A percentile compares a stretch with the other conserved stretches of the same genome.
These are phyloP conservation scores for Neonectria sp. DNA, from an alignment of 2,329 filamentous ascomycete genomes.

Conservation along the genomic window DNA sequence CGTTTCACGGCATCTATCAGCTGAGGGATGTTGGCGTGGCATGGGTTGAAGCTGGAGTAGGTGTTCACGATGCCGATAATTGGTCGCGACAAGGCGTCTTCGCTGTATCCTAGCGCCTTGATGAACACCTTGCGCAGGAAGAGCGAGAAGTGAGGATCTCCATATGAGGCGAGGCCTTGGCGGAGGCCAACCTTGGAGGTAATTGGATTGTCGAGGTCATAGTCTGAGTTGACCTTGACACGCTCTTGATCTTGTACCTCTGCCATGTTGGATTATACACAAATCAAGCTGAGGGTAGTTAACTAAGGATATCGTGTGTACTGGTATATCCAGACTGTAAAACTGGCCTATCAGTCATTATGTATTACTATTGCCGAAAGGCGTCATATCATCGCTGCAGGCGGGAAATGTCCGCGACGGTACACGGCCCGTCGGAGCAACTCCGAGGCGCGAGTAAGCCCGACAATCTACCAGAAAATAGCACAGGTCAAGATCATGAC, in stretches of 20 bases:
- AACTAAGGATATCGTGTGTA: neutral
- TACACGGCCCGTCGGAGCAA: constrained; percentile 37
- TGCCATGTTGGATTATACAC: constrained; percentile 30
- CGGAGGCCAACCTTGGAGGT: constrained; percentile 68
- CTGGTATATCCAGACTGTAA: neutral
- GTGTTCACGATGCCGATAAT: constrained; percentile 85
- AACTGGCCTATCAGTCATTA: constrained; percentile 41
- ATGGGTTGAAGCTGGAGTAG: constrained; percentile 80
- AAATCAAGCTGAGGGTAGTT: neutral
- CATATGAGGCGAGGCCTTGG: constrained; percentile 77
- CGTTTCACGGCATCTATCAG: constrained; percentile 80
- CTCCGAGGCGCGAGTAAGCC: neutral
- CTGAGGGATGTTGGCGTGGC: constrained; percentile 80
- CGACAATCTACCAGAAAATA: neutral
- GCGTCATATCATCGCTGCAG: constrained; percentile 26
- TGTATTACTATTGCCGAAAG: constrained; percentile 39
- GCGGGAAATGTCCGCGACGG: constrained; percentile 38
- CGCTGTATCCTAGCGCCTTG: constrained; percentile 81
- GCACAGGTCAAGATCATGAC: neutral
- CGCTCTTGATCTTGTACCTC: constrained; percentile 19
- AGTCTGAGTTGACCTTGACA: constrained; percentile 63
- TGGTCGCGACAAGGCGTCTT: constrained; percentile 78
- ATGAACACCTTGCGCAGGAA: constrained; percentile 85
- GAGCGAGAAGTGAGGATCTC: constrained; percentile 81
- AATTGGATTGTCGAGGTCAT: constrained; percentile 71